Evolutionary conservation across 495 filamentous ascomycete genomes (phyloP).

Genomic region (Penicillium mononematosum): DNA sequence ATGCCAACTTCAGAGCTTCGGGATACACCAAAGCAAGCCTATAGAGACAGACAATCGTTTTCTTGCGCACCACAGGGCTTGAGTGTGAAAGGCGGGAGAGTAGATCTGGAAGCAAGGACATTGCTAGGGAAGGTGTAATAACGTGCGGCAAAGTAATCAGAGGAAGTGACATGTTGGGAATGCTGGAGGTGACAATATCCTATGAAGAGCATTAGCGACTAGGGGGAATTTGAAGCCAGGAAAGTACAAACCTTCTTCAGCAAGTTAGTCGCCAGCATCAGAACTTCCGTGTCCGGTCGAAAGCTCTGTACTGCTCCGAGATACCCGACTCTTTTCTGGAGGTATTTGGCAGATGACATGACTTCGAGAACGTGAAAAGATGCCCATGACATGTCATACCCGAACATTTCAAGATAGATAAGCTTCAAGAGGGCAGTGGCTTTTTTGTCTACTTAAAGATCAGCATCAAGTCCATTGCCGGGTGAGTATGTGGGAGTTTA

Average conservation of each 20-base stretch:
- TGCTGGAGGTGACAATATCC: conserved; percentile 76
- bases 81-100: conserved; percentile 84
- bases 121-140: conserved; percentile 83
- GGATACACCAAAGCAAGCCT: conserved; percentile 90
- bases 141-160: conserved; percentile 87
- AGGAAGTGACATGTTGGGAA: conserved; percentile 77
- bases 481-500: not conserved
- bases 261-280: conserved; percentile 96
- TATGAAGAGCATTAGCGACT: conserved; percentile 27
- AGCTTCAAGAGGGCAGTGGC: conserved; percentile 92
- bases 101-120: conserved; percentile 82
- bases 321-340: conserved; percentile 93
- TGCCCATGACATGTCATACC: conserved; percentile 99
- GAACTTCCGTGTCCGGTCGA: conserved; percentile 88
- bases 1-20: conserved; percentile 84
- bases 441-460: conserved; percentile 70
- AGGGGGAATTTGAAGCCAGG: not conserved
- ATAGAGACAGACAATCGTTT: conserved; percentile 91
- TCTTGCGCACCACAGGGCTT: conserved; percentile 81
- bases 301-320: conserved; percentile 97
- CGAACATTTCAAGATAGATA: conserved; percentile 97
- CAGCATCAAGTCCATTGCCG: conserved; percentile 18
- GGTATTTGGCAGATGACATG: conserved; percentile 92
- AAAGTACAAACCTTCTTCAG: conserved; percentile 74
- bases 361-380: conserved; percentile 97